Percentiles rank a stretch among this genome's conserved stretches.
These are phyloP conservation scores for Poa pratensis DNA, from an alignment of 176 grass and related monocot species.

Conservation along the genomic window DNA sequence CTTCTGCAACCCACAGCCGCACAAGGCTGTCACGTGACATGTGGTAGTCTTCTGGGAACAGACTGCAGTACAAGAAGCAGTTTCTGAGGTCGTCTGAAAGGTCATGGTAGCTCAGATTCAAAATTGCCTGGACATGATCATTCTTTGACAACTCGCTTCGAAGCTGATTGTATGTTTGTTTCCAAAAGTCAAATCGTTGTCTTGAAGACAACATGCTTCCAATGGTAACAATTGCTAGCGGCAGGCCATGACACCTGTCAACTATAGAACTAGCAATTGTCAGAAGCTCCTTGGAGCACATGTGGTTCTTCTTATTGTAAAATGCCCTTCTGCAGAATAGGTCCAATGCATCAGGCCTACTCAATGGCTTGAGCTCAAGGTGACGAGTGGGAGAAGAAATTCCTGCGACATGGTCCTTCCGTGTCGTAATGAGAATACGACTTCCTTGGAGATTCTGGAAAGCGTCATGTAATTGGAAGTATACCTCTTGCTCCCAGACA, in stretches of 20 bases:
- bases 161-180: constrained; percentile 53
- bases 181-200: constrained; percentile 40
- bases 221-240: constrained; percentile 48
- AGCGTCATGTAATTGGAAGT: constrained; percentile 47
- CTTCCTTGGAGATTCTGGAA: constrained; percentile 39
- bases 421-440: constrained; percentile 65
- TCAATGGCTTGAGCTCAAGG: constrained; percentile 32
- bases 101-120: constrained; percentile 45
- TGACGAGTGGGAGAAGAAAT: constrained; percentile 23
- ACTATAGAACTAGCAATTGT: constrained; percentile 53
- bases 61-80: constrained; percentile 44
- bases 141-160: constrained; percentile 39
- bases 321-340: constrained; percentile 56
- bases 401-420: constrained; percentile 49
- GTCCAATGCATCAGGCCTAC: background rate
- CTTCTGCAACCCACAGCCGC: constrained; percentile 42
- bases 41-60: constrained; percentile 38
- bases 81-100: constrained; percentile 37
- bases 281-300: constrained; percentile 41
- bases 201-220: constrained; percentile 55
- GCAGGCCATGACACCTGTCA: constrained; percentile 53
- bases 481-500: constrained; percentile 65
- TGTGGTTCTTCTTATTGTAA: constrained; percentile 25
- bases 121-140: constrained; percentile 36
- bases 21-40: constrained; percentile 38